Conservation (phyloP, 1,139 yeast species). For the Suhomyces bokatorum region DNA sequence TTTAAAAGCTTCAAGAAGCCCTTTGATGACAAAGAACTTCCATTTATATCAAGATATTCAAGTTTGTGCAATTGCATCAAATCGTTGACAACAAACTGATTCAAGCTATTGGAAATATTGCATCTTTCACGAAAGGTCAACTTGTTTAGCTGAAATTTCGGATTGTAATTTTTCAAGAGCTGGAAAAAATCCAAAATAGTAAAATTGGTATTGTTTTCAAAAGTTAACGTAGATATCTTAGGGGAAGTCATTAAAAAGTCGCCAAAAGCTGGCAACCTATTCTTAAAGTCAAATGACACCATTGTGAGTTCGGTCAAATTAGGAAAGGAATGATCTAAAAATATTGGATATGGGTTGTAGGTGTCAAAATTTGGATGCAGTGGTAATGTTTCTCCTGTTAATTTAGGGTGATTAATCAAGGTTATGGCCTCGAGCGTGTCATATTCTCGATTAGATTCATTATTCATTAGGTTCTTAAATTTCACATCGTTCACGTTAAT, state of each 20-base stretch:
- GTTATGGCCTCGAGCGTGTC: constrained; percentile 21
- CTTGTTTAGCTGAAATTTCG: constrained; percentile 26
- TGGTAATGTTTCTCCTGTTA: constrained; percentile 15
- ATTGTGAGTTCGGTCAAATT: constrained; percentile 28
- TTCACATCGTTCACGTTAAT: constrained; percentile 24
- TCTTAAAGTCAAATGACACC: constrained; percentile 34
- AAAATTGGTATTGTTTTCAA: constrained; percentile 39
- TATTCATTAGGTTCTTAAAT: constrained; percentile 14
- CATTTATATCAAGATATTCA: constrained; percentile 36
- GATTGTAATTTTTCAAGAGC: constrained; percentile 32
- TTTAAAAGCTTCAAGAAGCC: constrained; percentile 34
- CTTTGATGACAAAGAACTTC: constrained; percentile 32
- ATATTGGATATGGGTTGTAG: constrained; percentile 30
- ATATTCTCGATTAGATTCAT: constrained; percentile 2
- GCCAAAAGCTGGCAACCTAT: constrained; percentile 31
- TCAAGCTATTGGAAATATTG: constrained; percentile 24
- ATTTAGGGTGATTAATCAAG: constrained; percentile 31
- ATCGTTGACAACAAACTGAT: constrained; percentile 27
- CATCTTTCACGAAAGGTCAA: constrained; percentile 35
- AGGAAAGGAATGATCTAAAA: constrained; percentile 23
- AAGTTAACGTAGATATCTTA: constrained; percentile 23
- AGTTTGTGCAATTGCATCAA: constrained; percentile 28
- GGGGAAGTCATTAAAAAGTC: constrained; percentile 26
- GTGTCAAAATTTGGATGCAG: constrained; percentile 21
- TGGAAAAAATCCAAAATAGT: constrained; percentile 31